A percentile compares a stretch with the other conserved stretches of the same genome.
Evolutionary conservation across 257 asterid genomes (phyloP).

Genomic region (Capsicum rhomboideum): DNA sequence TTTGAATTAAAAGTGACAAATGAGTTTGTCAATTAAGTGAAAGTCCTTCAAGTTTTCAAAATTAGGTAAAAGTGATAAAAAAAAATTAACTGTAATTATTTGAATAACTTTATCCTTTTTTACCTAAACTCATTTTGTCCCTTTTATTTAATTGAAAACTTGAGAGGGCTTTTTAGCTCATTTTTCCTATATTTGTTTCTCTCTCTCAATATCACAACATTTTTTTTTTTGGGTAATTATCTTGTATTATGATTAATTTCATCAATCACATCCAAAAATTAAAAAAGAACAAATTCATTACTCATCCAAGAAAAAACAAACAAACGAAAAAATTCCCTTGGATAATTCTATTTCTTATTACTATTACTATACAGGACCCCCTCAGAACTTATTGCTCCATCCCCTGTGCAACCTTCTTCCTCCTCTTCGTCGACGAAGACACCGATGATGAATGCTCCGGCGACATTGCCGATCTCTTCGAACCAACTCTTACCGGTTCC

Average conservation of each 20-base stretch:
- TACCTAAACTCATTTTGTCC: too few relatives aligned
- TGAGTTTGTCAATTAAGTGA: too few relatives aligned
- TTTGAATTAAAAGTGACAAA: too few relatives aligned
- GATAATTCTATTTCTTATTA: not conserved
- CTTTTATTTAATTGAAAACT: too few relatives aligned
- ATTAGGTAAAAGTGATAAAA: too few relatives aligned
- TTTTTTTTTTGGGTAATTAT: not conserved
- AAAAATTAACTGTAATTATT: too few relatives aligned
- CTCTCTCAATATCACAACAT: not conserved
- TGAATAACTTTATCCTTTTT: too few relatives aligned
- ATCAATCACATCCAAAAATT: not conserved
- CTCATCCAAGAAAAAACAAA: not conserved
- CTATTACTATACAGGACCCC: not conserved
- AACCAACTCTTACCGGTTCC: conserved; percentile 25
- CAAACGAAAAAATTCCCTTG: not conserved
- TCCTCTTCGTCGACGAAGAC: conserved; percentile 13
- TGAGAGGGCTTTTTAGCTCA: too few relatives aligned
- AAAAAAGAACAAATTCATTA: not conserved
- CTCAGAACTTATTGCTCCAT: not conserved
- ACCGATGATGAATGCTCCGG: not conserved
- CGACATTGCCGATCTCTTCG: conserved; percentile 4
- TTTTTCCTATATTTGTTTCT: too few relatives aligned
- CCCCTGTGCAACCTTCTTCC: conserved; percentile 4
- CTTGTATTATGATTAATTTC: not conserved
- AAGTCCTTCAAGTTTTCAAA: too few relatives aligned